Conservation (phyloP, 106 monocot species). For the Amphibolis antarctica region DNA sequence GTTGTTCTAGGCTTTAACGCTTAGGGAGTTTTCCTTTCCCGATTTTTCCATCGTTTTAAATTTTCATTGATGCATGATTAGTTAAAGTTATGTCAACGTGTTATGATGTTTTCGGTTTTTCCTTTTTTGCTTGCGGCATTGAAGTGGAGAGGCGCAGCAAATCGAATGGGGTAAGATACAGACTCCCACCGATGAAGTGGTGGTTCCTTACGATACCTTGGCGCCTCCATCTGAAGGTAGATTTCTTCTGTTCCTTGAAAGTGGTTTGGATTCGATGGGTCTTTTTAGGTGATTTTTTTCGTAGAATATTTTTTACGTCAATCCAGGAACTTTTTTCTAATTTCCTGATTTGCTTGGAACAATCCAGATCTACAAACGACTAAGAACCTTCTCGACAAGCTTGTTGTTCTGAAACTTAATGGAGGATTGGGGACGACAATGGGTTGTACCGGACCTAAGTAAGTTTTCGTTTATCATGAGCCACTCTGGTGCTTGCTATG, state of each 20-base stretch:
- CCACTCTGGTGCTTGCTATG: too few species aligned
- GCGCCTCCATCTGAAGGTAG: slow-evolving; percentile 53
- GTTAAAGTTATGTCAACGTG: neutral
- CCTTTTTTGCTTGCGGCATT: neutral
- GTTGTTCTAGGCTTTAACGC: too few species aligned
- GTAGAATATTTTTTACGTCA: neutral
- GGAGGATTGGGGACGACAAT: slow-evolving; percentile 94
- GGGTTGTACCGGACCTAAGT: slow-evolving; percentile 99
- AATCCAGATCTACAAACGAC: slow-evolving; percentile 47
- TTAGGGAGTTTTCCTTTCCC: neutral
- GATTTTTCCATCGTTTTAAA: neutral
- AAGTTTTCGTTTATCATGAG: slow-evolving; percentile 6
- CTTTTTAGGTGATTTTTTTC: neutral
- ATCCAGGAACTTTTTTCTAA: neutral
- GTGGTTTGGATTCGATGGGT: neutral
- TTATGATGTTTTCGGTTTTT: neutral
- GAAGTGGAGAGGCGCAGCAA: slow-evolving; percentile 67
- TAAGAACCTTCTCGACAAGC: slow-evolving; percentile 85
- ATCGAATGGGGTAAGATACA: slow-evolving; percentile 88
- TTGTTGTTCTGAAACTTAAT: slow-evolving; percentile 86
- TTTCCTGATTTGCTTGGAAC: neutral
- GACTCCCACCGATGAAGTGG: slow-evolving; percentile 82
- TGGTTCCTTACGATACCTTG: slow-evolving; percentile 64
- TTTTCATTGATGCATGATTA: neutral
- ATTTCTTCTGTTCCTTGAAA: neutral